Percentiles rank a stretch among this genome's conserved stretches.
Evolutionary conservation across 768 basidiomycete species (phyloP).

Genomic region (Agrocybe chaxingu): DNA sequence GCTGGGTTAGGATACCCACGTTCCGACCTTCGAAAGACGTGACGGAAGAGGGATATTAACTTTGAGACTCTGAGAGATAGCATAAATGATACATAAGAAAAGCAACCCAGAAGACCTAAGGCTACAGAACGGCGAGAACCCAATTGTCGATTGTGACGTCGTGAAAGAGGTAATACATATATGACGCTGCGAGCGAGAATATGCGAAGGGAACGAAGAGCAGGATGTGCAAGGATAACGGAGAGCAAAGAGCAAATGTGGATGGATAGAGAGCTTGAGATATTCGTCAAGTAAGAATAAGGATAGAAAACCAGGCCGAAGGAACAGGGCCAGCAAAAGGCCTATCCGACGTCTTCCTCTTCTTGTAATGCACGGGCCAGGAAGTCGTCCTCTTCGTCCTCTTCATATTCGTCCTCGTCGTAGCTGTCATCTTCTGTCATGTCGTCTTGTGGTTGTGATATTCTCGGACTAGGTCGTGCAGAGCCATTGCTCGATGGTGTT

Average conservation of each 20-base stretch:
- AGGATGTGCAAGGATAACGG: neutral
- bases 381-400: conserved; percentile 73
- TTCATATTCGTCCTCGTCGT: conserved; percentile 48
- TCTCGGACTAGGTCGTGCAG: conserved; percentile 11
- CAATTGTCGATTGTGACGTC: no score
- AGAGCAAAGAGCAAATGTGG: neutral
- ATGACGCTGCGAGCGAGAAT: no score
- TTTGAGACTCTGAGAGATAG: no score
- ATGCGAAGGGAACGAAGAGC: no score
- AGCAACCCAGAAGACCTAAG: no score
- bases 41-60: no score
- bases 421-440: conserved; percentile 33
- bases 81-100: no score
- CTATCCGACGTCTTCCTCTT: conserved; percentile 74
- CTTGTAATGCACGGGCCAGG: conserved; percentile 63
- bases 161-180: no score
- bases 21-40: no score
- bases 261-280: neutral
- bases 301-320: neutral
- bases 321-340: conserved; percentile 2
- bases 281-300: neutral
- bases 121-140: no score
- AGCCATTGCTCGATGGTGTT: conserved; percentile 16
- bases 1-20: no score
- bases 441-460: conserved; percentile 23